Evolutionary conservation across 345 rosid genomes (phyloP).

Genomic region (Murraya koenigii): DNA sequence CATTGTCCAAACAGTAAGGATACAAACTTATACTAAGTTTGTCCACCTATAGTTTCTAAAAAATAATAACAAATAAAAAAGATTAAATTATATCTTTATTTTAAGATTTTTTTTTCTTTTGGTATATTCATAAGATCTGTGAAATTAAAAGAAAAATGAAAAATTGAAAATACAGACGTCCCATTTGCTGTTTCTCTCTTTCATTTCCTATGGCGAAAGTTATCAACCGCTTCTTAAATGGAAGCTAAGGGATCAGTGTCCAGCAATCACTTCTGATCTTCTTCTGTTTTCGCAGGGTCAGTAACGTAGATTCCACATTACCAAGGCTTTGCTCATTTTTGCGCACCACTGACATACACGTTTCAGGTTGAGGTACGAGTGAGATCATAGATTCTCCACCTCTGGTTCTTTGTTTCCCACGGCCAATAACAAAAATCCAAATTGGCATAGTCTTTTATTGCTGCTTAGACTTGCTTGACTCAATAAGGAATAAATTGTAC

Average conservation of each 20-base stretch:
- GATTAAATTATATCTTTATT: too few species aligned
- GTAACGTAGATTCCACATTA: neutral
- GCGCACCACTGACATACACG: neutral
- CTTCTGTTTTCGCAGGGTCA: neutral
- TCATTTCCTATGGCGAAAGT: neutral
- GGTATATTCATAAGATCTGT: too few species aligned
- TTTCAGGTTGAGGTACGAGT: neutral
- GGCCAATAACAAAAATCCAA: neutral
- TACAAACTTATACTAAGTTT: too few species aligned
- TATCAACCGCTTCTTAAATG: neutral
- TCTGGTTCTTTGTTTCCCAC: neutral
- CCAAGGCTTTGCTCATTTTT: neutral
- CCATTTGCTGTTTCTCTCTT: too few species aligned
- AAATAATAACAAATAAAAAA: too few species aligned
- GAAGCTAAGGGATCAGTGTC: too few species aligned
- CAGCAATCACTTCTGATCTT: neutral
- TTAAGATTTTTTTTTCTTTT: too few species aligned
- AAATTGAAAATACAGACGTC: too few species aligned
- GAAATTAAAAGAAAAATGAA: too few species aligned
- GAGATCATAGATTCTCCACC: constrained; percentile 1
- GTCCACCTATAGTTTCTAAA: too few species aligned
- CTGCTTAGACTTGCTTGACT: neutral
- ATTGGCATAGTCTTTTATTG: neutral
- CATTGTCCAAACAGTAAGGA: too few species aligned
- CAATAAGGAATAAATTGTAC: neutral